These are phyloP conservation scores for Claviceps quebecensis DNA, from an alignment of 2,329 filamentous ascomycete species.

Conservation along the genomic window DNA sequence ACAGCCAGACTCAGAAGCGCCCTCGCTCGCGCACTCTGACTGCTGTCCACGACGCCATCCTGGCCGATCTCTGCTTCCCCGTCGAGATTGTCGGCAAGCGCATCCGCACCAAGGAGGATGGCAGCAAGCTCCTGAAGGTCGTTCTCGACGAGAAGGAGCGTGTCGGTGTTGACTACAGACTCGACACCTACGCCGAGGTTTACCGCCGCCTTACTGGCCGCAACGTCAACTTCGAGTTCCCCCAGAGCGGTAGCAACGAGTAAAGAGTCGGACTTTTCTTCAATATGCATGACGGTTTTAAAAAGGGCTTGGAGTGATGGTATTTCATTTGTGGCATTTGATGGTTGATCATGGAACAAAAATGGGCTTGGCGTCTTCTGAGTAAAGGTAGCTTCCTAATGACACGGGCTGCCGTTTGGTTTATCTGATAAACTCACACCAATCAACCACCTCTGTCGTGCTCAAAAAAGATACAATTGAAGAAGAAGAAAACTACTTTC, in stretches of 20 bases:
- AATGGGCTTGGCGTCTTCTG: conserved; percentile 34
- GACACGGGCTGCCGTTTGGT: conserved; percentile 30
- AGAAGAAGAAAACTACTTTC: conserved; percentile 4
- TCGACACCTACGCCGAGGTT: conserved; percentile 99
- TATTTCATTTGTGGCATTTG: conserved; percentile 21
- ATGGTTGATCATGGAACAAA: conserved; percentile 22
- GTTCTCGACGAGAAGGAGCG: conserved; percentile 99
- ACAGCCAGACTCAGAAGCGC: conserved; percentile 96
- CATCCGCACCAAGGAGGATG: conserved; percentile 96
- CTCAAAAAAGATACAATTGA: not conserved
- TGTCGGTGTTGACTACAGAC: conserved; percentile 96
- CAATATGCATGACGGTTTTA: conserved; percentile 5
- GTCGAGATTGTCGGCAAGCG: conserved; percentile 99
- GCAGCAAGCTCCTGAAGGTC: conserved; percentile 96
- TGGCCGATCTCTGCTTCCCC: conserved; percentile 95
- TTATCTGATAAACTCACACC: conserved; percentile 16
- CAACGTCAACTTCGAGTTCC: conserved; percentile 97
- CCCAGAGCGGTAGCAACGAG: conserved; percentile 63
- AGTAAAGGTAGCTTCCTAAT: conserved; percentile 34
- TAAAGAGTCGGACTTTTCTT: conserved; percentile 37
- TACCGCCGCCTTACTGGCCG: conserved; percentile 97
- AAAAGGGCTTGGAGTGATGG: conserved; percentile 8
- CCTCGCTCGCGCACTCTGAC: conserved; percentile 95
- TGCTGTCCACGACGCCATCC: conserved; percentile 96
- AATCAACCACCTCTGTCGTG: conserved; percentile 10